Base-by-base conservation (phyloP, 2,329 filamentous ascomycete genomes). In the Botryosphaeria dothidea region DNA sequence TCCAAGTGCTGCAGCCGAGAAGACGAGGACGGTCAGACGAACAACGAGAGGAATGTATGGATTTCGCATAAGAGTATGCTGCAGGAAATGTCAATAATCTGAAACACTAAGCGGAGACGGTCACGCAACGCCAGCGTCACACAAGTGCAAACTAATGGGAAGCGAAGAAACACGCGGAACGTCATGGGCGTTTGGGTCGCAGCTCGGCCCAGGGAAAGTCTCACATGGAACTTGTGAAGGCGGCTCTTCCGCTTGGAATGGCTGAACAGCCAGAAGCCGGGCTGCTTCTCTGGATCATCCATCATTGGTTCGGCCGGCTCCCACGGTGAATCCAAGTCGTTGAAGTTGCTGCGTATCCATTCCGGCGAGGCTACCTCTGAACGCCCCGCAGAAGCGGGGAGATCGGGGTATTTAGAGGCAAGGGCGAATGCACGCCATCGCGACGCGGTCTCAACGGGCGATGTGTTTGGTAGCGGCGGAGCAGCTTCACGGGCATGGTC, bases 1-100 rank as follows among this genome's bases (percentile, higher is more conserved):
- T 15, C 88, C 92, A 25, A 99, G 85, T 4, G 93, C 93, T 63
- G 92, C 83, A 43, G 92, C 85, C 2, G 93, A 96, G 67, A 96
- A 96, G 66, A 88, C 83, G 74, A 97, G 88, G 57, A 97, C 92
- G 15, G 87, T 89, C 21, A 96, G 80, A 61, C 95, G 91, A 75
- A 97, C 92, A 15, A 91, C 81, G 63, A 97, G 82, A 2, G 95
- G 95, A 1, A 97, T 90, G 68, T 97, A 89, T 13, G 93, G 90
- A 72, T 93, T 92, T 66, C 89, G 88, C 72, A 97, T 83, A 29
- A 96, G 82, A 41, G 87, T 85, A 62, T 85, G 84, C 83, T 78
- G 54, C 25, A 45, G 11, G 23, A n/a, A 43, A 54, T 45, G 60
- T 63, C 45, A 63, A 54, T 38, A 49, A 36, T 23, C 27, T 58